Percentiles rank a stretch among this genome's conserved stretches.
phyloP scores from a whole-genome alignment of 805 yeast species.

The Citeromyces matritensis region DNA sequence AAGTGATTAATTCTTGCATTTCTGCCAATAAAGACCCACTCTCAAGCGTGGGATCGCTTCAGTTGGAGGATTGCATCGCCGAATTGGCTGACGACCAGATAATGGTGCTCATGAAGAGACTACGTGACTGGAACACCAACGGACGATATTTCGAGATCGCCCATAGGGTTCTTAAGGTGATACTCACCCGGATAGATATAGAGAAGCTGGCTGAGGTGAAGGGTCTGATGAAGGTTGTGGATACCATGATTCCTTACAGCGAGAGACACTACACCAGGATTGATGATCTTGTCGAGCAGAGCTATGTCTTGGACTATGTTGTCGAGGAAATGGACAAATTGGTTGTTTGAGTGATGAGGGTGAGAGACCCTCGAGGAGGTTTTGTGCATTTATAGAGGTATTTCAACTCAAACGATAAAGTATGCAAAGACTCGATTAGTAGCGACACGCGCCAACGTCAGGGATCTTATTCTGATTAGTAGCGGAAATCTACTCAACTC shows the following conservation, averaged over 20 bases:
- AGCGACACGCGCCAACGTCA: too few species aligned
- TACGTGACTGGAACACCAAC: constrained; percentile 93
- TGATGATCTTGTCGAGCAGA: constrained; percentile 72
- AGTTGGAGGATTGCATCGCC: constrained; percentile 51
- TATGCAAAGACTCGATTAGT: too few species aligned
- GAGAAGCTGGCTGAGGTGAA: constrained; percentile 46
- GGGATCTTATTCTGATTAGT: too few species aligned
- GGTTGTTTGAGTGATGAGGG: constrained; percentile 1
- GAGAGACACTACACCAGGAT: constrained; percentile 72
- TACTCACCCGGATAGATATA: constrained; percentile 39
- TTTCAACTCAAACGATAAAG: too few species aligned
- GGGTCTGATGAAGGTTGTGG: constrained; percentile 54
- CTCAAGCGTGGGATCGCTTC: constrained; percentile 36
- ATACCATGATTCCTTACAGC: constrained; percentile 74
- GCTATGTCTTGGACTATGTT: constrained; percentile 74
- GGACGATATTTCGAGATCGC: constrained; percentile 67
- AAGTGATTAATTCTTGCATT: constrained; percentile 53
- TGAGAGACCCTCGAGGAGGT: too few species aligned
- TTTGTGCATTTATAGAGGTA: too few species aligned
- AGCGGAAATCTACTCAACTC: too few species aligned
- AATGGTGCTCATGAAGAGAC: constrained; percentile 45
- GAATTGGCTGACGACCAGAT: constrained; percentile 46
- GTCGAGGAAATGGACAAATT: constrained; percentile 57
- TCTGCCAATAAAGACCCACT: constrained; percentile 29
- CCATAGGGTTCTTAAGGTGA: constrained; percentile 57